These are phyloP conservation scores for Oryza rufipogon DNA, from an alignment of 176 grass and related monocot genomes.

Conservation along the genomic window DNA sequence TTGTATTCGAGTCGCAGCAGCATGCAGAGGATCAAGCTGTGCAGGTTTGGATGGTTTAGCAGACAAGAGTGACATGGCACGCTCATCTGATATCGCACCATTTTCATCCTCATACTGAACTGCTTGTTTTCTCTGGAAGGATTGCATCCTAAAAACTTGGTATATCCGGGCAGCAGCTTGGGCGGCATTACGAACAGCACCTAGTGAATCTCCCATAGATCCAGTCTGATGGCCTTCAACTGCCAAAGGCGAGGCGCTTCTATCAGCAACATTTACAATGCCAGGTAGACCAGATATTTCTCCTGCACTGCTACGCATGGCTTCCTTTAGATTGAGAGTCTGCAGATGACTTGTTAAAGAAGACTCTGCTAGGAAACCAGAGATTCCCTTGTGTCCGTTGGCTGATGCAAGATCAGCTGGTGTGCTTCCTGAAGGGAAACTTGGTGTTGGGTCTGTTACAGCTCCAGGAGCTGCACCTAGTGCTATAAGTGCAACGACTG, in stretches of 20 bases:
- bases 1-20: conserved; percentile 92
- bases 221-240: conserved; percentile 46
- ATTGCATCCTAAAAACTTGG: conserved; percentile 93
- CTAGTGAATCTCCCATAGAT: conserved; percentile 82
- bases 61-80: conserved; percentile 62
- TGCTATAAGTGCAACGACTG: conserved; percentile 76
- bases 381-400: conserved; percentile 95
- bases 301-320: conserved; percentile 46
- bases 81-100: conserved; percentile 70
- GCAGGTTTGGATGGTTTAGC: conserved; percentile 72
- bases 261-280: conserved; percentile 59
- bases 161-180: conserved; percentile 78
- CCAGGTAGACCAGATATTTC: conserved; percentile 56
- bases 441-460: conserved; percentile 85
- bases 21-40: conserved; percentile 64
- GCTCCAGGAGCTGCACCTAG: conserved; percentile 80
- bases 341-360: conserved; percentile 83
- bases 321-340: conserved; percentile 75
- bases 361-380: conserved; percentile 92
- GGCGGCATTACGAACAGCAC: conserved; percentile 87
- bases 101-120: conserved; percentile 73
- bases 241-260: conserved; percentile 34
- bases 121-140: conserved; percentile 95
- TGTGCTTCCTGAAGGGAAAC: conserved; percentile 78
- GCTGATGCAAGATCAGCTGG: conserved; percentile 91